A percentile compares a stretch with the other conserved stretches of the same genome.
These are phyloP conservation scores for Hygrocybe punicea DNA, from an alignment of 768 basidiomycete genomes.

Conservation along the genomic window DNA sequence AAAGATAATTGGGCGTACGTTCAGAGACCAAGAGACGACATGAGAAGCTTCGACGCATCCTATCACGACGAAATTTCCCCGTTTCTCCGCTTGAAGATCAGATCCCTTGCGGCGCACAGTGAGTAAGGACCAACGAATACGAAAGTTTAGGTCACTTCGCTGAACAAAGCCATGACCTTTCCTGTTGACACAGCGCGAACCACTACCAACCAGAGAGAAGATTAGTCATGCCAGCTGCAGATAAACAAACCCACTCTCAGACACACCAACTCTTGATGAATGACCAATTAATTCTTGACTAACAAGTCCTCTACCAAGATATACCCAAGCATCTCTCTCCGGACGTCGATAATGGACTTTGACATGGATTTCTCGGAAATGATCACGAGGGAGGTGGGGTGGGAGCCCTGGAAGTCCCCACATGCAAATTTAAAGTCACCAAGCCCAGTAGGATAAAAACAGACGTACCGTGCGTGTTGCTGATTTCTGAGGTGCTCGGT, in stretches of 20 bases:
- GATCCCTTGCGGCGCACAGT: slow-evolving; percentile 40
- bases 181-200: slow-evolving; percentile 62
- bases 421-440: neutral
- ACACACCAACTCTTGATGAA: slow-evolving; percentile 76
- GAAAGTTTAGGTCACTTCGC: slow-evolving; percentile 46
- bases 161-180: slow-evolving; percentile 67
- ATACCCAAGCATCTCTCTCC: slow-evolving; percentile 77
- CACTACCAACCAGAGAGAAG: slow-evolving; percentile 36
- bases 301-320: slow-evolving; percentile 74
- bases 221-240: slow-evolving; percentile 7
- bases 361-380: slow-evolving; percentile 73
- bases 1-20: slow-evolving; percentile 43
- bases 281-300: slow-evolving; percentile 73
- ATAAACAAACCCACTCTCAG: slow-evolving; percentile 2
- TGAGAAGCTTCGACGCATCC: slow-evolving; percentile 69
- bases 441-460: neutral
- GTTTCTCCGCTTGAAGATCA: slow-evolving; percentile 80
- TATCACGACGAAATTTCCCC: slow-evolving; percentile 84
- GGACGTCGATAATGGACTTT: slow-evolving; percentile 81
- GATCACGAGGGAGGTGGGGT: slow-evolving; percentile 40
- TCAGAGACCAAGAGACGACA: slow-evolving; percentile 83
- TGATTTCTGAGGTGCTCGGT: slow-evolving; percentile 7
- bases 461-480: neutral
- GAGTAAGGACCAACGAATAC: neutral
- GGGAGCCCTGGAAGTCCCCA: neutral